Conservation (phyloP, 306 rosid species). For the Coriaria nepalensis region DNA sequence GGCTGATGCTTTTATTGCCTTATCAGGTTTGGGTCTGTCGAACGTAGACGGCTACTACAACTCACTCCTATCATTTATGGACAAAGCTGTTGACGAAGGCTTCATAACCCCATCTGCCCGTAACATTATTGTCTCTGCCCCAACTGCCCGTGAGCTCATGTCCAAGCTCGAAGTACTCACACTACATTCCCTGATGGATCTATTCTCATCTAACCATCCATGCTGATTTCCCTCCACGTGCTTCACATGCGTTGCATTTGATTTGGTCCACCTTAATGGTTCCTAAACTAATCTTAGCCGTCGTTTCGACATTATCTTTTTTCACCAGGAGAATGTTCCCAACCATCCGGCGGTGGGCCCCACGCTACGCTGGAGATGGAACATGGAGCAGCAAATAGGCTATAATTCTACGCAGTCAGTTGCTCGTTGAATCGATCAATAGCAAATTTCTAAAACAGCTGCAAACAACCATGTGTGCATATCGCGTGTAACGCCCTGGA, state of each 20-base stretch:
- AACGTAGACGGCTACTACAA: slow-evolving; percentile 91
- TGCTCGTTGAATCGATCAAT: slow-evolving; percentile 36
- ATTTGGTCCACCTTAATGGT: not conserved
- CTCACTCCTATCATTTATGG: slow-evolving; percentile 69
- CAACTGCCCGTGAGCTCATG: slow-evolving; percentile 80
- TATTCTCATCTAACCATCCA: too few species aligned
- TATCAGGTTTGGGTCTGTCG: slow-evolving; percentile 77
- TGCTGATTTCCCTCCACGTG: not conserved
- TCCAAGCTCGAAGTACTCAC: slow-evolving; percentile 69
- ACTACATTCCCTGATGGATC: too few species aligned
- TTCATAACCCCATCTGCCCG: slow-evolving; percentile 87
- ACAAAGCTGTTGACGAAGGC: slow-evolving; percentile 82
- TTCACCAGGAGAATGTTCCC: slow-evolving; percentile 53
- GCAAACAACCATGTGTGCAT: too few species aligned
- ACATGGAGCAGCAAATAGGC: slow-evolving; percentile 58
- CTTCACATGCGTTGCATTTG: not conserved
- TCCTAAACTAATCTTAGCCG: slow-evolving; percentile 16
- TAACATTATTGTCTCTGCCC: slow-evolving; percentile 91
- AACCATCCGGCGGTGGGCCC: slow-evolving; percentile 46
- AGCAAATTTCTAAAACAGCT: too few species aligned
- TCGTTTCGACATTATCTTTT: not conserved
- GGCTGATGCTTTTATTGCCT: slow-evolving; percentile 81
- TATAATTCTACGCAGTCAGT: slow-evolving; percentile 36
- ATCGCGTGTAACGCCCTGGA: too few species aligned
- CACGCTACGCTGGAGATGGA: slow-evolving; percentile 68